phyloP scores from a whole-genome alignment of 805 yeast species.

The Kuraishia piskuri region DNA sequence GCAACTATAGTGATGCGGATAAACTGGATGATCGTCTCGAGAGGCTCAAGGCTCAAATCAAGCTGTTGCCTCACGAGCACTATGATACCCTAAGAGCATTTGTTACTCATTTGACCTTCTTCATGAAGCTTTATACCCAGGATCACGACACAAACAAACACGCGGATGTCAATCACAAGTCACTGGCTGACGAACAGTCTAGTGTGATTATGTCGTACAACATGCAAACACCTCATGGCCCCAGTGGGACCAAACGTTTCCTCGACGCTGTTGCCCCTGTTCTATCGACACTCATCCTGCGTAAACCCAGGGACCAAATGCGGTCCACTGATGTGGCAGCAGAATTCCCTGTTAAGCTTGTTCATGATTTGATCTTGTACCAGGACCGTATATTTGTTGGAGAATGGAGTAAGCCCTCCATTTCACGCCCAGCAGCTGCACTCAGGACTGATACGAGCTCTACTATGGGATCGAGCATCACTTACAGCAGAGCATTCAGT shows the following conservation, averaged over 20 bases:
- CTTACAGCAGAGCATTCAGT: not conserved
- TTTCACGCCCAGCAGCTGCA: not conserved
- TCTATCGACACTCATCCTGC: conserved; percentile 51
- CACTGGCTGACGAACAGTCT: not conserved
- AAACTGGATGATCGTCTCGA: not conserved
- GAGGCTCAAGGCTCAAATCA: not conserved
- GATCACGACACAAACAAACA: too few species aligned
- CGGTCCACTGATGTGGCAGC: conserved; percentile 39
- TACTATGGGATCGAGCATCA: not conserved
- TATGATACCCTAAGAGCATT: conserved; percentile 64
- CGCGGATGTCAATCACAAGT: not conserved
- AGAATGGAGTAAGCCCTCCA: conserved; percentile 7
- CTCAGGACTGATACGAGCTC: not conserved
- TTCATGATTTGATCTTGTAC: conserved; percentile 52
- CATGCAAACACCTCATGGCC: conserved; percentile 12
- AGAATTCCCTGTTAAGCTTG: conserved; percentile 35
- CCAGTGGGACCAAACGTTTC: conserved; percentile 22
- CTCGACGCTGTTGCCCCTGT: conserved; percentile 49
- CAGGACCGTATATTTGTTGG: conserved; percentile 60
- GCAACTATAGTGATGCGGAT: not conserved
- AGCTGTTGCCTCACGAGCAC: conserved; percentile 22
- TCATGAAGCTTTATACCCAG: not conserved
- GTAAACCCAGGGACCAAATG: conserved; percentile 39
- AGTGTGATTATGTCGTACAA: conserved; percentile 32
- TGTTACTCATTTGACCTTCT: not conserved